Evolutionary conservation across 2,329 filamentous ascomycete genomes (phyloP).

Genomic region (Verticillium dahliae): DNA sequence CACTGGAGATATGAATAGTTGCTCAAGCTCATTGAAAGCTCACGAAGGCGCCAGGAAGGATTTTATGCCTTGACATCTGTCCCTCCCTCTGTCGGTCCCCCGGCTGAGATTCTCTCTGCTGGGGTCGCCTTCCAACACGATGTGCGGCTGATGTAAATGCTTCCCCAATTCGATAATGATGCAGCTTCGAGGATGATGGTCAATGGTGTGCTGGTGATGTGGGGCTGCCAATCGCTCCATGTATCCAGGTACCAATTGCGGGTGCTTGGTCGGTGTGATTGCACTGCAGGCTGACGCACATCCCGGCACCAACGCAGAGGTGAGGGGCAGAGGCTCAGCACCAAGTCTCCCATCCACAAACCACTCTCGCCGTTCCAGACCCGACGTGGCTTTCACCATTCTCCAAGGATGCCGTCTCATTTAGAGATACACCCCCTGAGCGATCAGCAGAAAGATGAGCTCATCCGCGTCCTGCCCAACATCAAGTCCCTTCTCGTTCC

Average conservation of each 20-base stretch:
- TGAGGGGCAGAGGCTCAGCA: no score
- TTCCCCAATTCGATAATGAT: not conserved
- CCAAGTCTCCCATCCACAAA: no score
- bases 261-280: not conserved
- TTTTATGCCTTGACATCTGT: not conserved
- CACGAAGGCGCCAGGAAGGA: not conserved
- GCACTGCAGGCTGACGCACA: no score
- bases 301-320: no score
- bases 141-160: not conserved
- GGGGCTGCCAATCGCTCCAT: not conserved
- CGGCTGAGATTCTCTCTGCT: not conserved
- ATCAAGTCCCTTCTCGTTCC: no score
- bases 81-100: not conserved
- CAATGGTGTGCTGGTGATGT: no score
- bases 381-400: no score
- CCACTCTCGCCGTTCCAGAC: no score
- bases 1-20: not conserved
- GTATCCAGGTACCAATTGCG: not conserved
- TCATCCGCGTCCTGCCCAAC: no score
- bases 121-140: not conserved
- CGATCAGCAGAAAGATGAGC: no score
- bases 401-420: no score
- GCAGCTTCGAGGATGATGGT: not conserved
- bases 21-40: not conserved
- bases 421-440: no score